These are phyloP conservation scores for Lepidium aucheri DNA, from an alignment of 345 rosid species.

Conservation along the genomic window DNA sequence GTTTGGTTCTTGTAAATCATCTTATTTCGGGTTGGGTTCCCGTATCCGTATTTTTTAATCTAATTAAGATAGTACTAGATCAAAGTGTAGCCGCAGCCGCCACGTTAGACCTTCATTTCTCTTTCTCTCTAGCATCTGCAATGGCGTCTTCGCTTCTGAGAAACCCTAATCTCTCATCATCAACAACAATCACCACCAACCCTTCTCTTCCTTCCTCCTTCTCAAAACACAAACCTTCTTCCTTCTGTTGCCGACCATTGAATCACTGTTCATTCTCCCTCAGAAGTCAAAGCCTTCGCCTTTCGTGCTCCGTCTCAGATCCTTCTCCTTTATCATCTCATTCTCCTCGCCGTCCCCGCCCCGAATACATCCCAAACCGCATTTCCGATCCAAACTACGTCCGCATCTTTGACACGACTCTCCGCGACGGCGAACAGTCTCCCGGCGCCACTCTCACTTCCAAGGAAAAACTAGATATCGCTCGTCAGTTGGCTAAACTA, in stretches of 20 bases:
- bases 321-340: conserved; percentile 15
- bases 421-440: conserved; percentile 98
- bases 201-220: conserved; percentile 12
- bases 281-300: conserved; percentile 14
- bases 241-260: conserved; percentile 13
- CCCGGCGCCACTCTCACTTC: conserved; percentile 95
- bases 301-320: conserved; percentile 27
- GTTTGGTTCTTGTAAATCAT: too few species aligned
- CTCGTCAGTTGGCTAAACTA: conserved; percentile 76
- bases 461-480: conserved; percentile 81
- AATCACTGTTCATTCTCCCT: conserved; percentile 1
- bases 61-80: neutral
- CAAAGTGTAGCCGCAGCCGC: neutral
- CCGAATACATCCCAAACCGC: conserved; percentile 59
- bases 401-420: conserved; percentile 90
- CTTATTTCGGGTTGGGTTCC: too few species aligned
- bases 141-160: conserved; percentile 27
- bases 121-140: neutral
- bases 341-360: conserved; percentile 33
- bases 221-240: neutral
- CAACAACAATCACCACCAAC: neutral
- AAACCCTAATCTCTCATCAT: conserved; percentile 16
- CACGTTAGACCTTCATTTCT: conserved; percentile 8
- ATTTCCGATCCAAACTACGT: conserved; percentile 71
- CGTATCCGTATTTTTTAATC: too few species aligned